These are phyloP conservation scores for Xerocomus spinulosus DNA, from an alignment of 768 basidiomycete genomes.

Conservation along the genomic window DNA sequence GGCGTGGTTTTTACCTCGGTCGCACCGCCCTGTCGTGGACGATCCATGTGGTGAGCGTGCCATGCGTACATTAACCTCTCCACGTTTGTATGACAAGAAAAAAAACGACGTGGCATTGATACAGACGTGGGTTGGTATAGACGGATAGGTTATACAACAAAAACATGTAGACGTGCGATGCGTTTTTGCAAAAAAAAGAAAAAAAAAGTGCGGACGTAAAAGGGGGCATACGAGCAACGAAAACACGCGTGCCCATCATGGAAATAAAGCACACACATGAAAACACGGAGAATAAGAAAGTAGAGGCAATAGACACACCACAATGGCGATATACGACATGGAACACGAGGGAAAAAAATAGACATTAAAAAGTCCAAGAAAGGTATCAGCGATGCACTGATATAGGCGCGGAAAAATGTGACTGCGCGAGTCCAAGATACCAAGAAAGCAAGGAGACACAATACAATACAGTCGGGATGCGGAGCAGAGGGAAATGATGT, in stretches of 20 bases:
- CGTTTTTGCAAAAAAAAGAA: not conserved
- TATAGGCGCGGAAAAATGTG: not conserved
- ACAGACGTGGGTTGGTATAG: conserved; percentile 12
- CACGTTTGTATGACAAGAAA: not conserved
- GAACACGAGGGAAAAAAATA: conserved; percentile 7
- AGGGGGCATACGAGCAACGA: not conserved
- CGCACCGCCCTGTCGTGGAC: not conserved
- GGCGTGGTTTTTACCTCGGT: no score
- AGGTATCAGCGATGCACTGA: conserved; percentile 6
- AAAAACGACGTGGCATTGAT: conserved; percentile 14
- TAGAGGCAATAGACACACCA: conserved; percentile 5
- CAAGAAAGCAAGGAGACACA: conserved; percentile 15
- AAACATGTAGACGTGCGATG: not conserved
- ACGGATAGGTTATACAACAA: not conserved
- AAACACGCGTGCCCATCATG: not conserved
- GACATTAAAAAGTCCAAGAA: conserved; percentile 18
- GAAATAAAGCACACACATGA: not conserved
- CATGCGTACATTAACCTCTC: no score
- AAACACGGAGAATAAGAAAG: no score
- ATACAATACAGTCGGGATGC: conserved; percentile 12
- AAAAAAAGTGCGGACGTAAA: not conserved
- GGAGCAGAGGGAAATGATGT: not conserved
- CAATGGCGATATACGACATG: conserved; percentile 10
- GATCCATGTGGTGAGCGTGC: no score
- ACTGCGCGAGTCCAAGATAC: conserved; percentile 19